Evolutionary conservation across 441 rosid genomes (phyloP).

Genomic region (Bocquillonia castaneifolia): DNA sequence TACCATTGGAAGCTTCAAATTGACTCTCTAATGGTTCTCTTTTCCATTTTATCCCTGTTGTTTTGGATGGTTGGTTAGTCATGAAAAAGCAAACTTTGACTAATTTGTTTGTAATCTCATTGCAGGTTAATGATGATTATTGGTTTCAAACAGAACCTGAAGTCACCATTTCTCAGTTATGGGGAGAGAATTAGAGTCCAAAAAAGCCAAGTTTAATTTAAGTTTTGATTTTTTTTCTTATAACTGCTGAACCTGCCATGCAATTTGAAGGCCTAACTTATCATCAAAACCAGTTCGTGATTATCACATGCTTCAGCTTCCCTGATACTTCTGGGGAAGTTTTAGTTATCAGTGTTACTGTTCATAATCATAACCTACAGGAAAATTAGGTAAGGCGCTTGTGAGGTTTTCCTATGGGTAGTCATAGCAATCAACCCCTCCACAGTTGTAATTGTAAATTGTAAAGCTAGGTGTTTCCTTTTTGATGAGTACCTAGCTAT

Average conservation of each 20-base stretch:
- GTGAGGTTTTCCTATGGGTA: background rate
- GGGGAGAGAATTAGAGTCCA: slow-evolving; percentile 31
- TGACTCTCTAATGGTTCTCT: background rate
- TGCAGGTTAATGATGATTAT: slow-evolving; percentile 64
- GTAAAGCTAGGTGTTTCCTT: slow-evolving; percentile 4
- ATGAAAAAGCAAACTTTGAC: background rate
- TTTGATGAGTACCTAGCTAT: background rate
- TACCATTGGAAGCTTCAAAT: slow-evolving; percentile 13
- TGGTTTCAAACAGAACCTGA: slow-evolving; percentile 58
- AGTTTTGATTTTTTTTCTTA: too few relatives aligned
- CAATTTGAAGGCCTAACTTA: slow-evolving; percentile 5
- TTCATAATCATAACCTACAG: slow-evolving; percentile 1
- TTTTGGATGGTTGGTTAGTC: background rate
- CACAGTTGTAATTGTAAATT: slow-evolving; percentile 18
- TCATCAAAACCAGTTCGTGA: too few relatives aligned
- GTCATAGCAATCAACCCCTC: background rate
- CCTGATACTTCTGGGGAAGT: background rate
- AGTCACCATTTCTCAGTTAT: slow-evolving; percentile 53
- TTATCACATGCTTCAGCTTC: background rate
- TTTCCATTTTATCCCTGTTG: background rate
- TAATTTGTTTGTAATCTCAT: slow-evolving; percentile 15
- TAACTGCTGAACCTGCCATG: background rate
- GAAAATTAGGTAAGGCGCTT: background rate
- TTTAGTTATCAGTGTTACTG: background rate
- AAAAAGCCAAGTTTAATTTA: background rate